A percentile compares a stretch with the other conserved stretches of the same genome.
Conservation (phyloP, 257 asterid genomes). For the Solanum arcanum region DNA sequence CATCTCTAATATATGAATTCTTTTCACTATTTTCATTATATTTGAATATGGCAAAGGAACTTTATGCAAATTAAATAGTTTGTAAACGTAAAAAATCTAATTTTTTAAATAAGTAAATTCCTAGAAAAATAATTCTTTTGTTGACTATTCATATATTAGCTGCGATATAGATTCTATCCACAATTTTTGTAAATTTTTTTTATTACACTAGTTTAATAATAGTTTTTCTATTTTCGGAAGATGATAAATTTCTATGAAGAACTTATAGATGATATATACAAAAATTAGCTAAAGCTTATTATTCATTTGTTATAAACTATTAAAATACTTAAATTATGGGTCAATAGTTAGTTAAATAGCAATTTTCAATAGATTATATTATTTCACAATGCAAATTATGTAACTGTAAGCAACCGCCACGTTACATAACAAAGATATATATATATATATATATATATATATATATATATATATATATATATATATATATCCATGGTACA, state of each 20-base stretch:
- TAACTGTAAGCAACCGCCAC: background rate
- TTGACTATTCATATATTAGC: no score
- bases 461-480: no score
- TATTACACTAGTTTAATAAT: background rate
- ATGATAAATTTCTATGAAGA: background rate
- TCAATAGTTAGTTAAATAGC: background rate
- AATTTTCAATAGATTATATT: background rate
- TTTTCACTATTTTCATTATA: background rate
- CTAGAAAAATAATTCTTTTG: background rate
- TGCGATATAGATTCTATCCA: background rate
- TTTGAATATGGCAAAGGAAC: background rate
- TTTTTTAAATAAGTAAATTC: no score
- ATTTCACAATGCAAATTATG: background rate
- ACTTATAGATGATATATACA: no score
- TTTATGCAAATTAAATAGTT: no score
- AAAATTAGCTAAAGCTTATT: background rate
- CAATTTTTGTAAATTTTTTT: fast-evolving
- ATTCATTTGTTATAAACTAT: background rate
- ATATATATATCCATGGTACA: no score
- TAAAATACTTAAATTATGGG: no score
- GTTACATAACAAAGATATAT: background rate
- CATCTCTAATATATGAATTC: background rate
- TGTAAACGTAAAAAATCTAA: no score
- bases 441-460: no score
- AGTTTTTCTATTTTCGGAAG: background rate